These are phyloP conservation scores for Claviceps capensis DNA, from an alignment of 2,329 filamentous ascomycete genomes.

Conservation along the genomic window DNA sequence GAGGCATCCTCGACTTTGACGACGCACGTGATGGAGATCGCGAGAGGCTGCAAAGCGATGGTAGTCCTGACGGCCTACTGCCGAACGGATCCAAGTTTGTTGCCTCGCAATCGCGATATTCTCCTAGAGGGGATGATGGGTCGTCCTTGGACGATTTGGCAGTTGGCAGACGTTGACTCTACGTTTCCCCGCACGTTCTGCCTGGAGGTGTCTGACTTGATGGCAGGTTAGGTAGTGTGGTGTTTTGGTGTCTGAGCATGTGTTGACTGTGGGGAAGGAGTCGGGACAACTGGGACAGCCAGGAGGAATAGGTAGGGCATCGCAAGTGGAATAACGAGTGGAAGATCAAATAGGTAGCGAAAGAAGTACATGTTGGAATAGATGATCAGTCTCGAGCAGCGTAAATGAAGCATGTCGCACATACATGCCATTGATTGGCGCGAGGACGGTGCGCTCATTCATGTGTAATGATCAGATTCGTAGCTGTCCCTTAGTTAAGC, in stretches of 20 bases:
- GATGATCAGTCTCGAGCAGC: too few relatives aligned
- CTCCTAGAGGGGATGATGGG: conserved; percentile 27
- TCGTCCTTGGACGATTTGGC: conserved; percentile 17
- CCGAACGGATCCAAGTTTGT: conserved; percentile 17
- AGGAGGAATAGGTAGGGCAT: too few relatives aligned
- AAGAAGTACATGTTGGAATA: too few relatives aligned
- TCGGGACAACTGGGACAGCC: background rate
- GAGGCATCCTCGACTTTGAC: conserved; percentile 29
- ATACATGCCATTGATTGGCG: too few relatives aligned
- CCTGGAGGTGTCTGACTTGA: conserved; percentile 2
- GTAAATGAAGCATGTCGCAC: too few relatives aligned
- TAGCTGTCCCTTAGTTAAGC: background rate
- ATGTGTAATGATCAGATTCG: background rate
- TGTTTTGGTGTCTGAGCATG: background rate
- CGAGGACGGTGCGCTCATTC: background rate
- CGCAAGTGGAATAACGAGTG: too few relatives aligned
- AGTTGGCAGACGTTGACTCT: conserved; percentile 9
- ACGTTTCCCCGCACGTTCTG: conserved; percentile 9
- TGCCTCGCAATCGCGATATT: conserved; percentile 21
- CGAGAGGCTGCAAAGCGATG: conserved; percentile 19
- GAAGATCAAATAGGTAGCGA: too few relatives aligned
- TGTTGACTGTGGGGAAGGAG: background rate
- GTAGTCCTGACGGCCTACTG: conserved; percentile 22
- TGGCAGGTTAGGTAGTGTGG: background rate
- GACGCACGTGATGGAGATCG: conserved; percentile 22